Conservation (phyloP, 2,329 filamentous ascomycete species). For the Xylogone sp. region DNA sequence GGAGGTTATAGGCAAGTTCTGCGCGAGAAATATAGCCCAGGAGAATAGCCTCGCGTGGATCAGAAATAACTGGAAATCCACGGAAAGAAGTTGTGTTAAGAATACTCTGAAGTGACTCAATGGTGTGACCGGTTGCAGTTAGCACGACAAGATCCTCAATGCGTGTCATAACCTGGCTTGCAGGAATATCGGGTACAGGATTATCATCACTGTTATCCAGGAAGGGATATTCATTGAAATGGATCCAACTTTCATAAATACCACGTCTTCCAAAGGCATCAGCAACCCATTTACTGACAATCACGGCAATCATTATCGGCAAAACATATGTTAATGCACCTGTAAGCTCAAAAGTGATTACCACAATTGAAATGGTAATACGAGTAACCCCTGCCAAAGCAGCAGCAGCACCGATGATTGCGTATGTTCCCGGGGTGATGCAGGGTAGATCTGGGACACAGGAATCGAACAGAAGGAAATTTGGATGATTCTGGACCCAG, state of each 20-base stretch:
- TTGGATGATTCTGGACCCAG: conserved; percentile 74
- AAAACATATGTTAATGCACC: conserved; percentile 94
- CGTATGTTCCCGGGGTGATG: conserved; percentile 92
- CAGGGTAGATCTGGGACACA: conserved; percentile 86
- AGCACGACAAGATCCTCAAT: conserved; percentile 88
- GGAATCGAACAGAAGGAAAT: conserved; percentile 70
- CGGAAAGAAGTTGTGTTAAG: conserved; percentile 75
- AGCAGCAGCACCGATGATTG: conserved; percentile 91
- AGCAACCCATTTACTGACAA: conserved; percentile 97
- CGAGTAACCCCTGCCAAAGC: conserved; percentile 91
- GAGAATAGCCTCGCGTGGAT: conserved; percentile 71
- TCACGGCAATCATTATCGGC: conserved; percentile 98
- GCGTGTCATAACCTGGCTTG: conserved; percentile 86
- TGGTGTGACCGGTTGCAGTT: conserved; percentile 82
- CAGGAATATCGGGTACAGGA: conserved; percentile 76
- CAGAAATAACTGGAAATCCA: conserved; percentile 86
- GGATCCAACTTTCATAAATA: conserved; percentile 98
- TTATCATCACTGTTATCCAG: conserved; percentile 85
- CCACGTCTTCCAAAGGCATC: conserved; percentile 89
- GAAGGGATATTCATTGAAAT: conserved; percentile 92
- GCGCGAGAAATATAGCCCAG: conserved; percentile 92
- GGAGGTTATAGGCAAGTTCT: conserved; percentile 80
- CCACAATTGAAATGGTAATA: conserved; percentile 97
- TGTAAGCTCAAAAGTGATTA: conserved; percentile 99
- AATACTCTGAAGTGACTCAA: conserved; percentile 67